Base-by-base conservation (phyloP, 1,284 basidiomycete genomes). In the Ustilago tritici region DNA sequence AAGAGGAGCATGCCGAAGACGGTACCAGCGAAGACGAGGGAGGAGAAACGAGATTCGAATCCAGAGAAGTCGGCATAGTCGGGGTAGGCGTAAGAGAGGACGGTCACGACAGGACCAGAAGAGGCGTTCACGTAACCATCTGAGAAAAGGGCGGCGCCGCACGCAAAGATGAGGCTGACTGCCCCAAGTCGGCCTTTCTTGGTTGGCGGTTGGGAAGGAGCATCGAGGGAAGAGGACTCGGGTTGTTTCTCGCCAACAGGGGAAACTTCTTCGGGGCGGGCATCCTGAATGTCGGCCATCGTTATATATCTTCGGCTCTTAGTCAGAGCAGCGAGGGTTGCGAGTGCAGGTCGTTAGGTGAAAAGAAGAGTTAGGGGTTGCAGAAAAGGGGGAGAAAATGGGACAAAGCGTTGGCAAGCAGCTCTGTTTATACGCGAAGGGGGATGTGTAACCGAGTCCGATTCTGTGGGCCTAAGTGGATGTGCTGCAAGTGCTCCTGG, bases 1-100 rank as follows among this genome's bases (percentile, higher is more conserved):
- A 89, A 89, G 9, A 78, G 54, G 11, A 85, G 78, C 84, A 85
- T 85, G 53, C 89, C 95, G n/a, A 94, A 88, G 47, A 96, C 88
- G 14, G 93, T 95, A 19, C 84, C 84, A 28, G 83, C 84, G 61
- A 85, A 85, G 50, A 76, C 82, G 58, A 85, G 76, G 28, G 78
- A 77, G 12, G 72, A 71, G 69, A 85, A 84, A 36, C 73, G 70
- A 0, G 73, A 76, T 35, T 73, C 57, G 61, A 79, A 81, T 15
- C 62, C 15, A 6, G 56, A 14, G 41, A 82, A 68, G 41, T 62
- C 57, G 19, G 61, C 15, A n/a, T 71, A 55, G 63, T 76, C 59
- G 34, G 77, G 66, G 40, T 78, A 78, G 32, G 69, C 54, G n/a
- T 69, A 65, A 0, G 53, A 61, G n/a, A 85, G 61, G 8, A 85